Base-by-base conservation (phyloP, 495 filamentous ascomycete species). In the Xylaria bambusicola region DNA sequence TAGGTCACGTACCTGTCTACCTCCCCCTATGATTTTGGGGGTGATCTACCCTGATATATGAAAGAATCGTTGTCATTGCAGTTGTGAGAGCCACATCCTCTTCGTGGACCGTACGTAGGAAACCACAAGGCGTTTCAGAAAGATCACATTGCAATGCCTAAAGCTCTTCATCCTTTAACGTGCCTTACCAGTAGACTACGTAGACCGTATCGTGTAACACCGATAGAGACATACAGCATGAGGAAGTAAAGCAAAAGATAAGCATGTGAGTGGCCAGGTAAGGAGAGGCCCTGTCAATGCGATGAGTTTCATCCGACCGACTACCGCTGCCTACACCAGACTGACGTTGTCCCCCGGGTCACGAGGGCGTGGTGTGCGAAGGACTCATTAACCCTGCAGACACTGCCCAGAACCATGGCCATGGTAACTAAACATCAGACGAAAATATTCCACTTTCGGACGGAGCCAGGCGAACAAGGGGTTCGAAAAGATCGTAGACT, bases 401-500 rank as follows among this genome's bases (percentile, higher is more conserved):
- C 48, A 53, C 41, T 53, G 57, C 57, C 57, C 57, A 9, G 57
- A 60, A 21, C 57, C 57, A 44, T 60, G 57, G 56, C n/a, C 18
- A 49, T 60, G 57, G 57, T 46, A 60, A 60, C 20, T n/a, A 8
- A 49, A 27, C 20, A 46, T 33, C 20, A 24, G 15, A 26, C 15
- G 26, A 47, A n/a, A 38, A 47, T 52, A 35, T 53, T 52, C 45
- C 46, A 46, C 26, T 49, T 48, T 58, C 46, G 55, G 55, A 40
- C n/a, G 24, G 51, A 18, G 21, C 21, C 17, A n/a, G 35, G 47
- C 35, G 46, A 36, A 44, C 21, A 31, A 44, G 38, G 36, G 7
- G 20, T 36, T 10, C 35, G 36, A 53, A 29, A n/a, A n/a, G n/a
- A n/a, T n/a, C n/a, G n/a, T n/a, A n/a, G n/a, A 42, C 38, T 38